Conservation (phyloP, 129 eudicot species). For the Tanacetum coccineum region DNA sequence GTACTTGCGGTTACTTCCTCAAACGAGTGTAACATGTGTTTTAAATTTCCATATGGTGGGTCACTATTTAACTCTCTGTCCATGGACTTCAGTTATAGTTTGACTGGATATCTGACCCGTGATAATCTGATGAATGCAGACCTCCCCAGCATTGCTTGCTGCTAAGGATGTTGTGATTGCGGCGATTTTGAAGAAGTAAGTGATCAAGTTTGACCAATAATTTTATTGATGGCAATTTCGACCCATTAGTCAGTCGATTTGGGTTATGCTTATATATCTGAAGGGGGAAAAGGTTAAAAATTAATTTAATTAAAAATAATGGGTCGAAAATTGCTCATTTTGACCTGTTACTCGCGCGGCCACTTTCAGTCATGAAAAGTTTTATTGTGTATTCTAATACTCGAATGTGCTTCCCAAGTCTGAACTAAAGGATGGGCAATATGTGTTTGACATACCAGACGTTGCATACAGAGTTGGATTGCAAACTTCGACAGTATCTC, state of each 20-base stretch:
- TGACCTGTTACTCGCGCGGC: neutral
- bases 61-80: conserved; percentile 22
- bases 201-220: conserved; percentile 35
- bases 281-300: neutral
- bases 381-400: conserved; percentile 11
- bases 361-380: conserved; percentile 8
- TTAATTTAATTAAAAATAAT: neutral
- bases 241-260: neutral
- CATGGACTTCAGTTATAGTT: conserved; percentile 9
- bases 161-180: conserved; percentile 58
- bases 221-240: neutral
- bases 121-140: conserved; percentile 42
- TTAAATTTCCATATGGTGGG: conserved; percentile 85
- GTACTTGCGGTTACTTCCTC: conserved; percentile 76
- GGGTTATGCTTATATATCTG: neutral
- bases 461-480: conserved; percentile 58
- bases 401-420: conserved; percentile 46
- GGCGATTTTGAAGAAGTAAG: conserved; percentile 78
- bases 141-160: conserved; percentile 78
- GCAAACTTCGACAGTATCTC: conserved; percentile 43
- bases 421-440: conserved; percentile 77
- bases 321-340: neutral
- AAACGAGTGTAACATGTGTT: conserved; percentile 70
- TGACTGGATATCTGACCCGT: neutral
- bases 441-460: conserved; percentile 80